Percentiles rank a stretch among this genome's conserved stretches.
Conservation (phyloP, 2,329 filamentous ascomycete species). For the Trichocomaceae sp. region DNA sequence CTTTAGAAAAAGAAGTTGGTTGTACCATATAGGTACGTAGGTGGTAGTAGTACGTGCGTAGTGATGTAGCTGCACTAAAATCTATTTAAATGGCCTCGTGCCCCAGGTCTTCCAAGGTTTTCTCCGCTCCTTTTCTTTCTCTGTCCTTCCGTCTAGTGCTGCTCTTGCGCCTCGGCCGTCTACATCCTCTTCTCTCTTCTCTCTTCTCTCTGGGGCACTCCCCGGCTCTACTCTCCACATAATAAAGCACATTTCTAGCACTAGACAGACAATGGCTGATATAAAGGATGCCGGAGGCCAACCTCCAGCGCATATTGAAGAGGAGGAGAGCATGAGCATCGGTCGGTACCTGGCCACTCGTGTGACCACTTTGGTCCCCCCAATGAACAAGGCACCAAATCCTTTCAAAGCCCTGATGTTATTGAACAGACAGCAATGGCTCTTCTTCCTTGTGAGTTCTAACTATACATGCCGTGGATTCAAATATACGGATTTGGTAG, state of each 20-base stretch:
- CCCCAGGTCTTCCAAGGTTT: too few relatives aligned
- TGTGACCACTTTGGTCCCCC: constrained; percentile 49
- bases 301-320: background rate
- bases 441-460: constrained; percentile 46
- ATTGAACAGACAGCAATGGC: constrained; percentile 51
- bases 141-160: too few relatives aligned
- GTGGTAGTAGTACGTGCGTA: background rate
- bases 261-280: constrained; percentile 1
- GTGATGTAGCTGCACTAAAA: too few relatives aligned
- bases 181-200: background rate
- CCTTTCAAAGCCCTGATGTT: constrained; percentile 47
- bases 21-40: too few relatives aligned
- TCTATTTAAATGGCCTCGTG: background rate
- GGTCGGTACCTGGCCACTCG: constrained; percentile 49
- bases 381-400: constrained; percentile 49
- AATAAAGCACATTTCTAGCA: background rate
- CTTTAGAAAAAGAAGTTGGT: too few relatives aligned
- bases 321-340: constrained; percentile 14
- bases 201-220: background rate
- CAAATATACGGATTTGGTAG: background rate
- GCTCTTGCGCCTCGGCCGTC: background rate
- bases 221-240: background rate
- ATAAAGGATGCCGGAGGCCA: background rate
- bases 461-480: too few relatives aligned
- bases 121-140: too few relatives aligned